Evolutionary conservation across 2,329 filamentous ascomycete species (phyloP).

Genomic region (Exophiala sideris): DNA sequence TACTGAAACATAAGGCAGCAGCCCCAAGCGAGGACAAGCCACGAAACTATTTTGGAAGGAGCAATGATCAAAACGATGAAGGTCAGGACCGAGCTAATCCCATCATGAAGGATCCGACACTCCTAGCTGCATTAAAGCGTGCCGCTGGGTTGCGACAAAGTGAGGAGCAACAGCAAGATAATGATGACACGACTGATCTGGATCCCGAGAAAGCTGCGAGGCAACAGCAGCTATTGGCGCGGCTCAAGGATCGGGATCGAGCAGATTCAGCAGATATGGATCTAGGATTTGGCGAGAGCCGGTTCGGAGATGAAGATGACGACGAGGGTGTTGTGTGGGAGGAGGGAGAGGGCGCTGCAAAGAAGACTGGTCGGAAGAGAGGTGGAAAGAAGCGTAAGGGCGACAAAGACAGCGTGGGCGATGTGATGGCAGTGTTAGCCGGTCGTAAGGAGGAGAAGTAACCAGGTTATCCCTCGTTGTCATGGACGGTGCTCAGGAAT

Average conservation of each 20-base stretch:
- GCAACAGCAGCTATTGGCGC: constrained; percentile 38
- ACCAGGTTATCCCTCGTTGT: not conserved
- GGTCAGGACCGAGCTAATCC: constrained; percentile 37
- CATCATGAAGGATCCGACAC: constrained; percentile 60
- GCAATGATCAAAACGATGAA: constrained; percentile 51
- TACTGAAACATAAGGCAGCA: constrained; percentile 17
- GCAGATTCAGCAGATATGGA: constrained; percentile 70
- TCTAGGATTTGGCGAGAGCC: constrained; percentile 85
- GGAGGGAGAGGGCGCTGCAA: constrained; percentile 33
- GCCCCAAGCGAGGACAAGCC: constrained; percentile 27
- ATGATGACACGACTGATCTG: constrained; percentile 12
- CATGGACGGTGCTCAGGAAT: not conserved
- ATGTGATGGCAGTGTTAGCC: constrained; percentile 78
- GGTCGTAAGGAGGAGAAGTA: constrained; percentile 44
- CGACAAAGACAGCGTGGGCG: constrained; percentile 64
- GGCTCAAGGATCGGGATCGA: constrained; percentile 37
- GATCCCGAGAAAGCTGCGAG: constrained; percentile 21
- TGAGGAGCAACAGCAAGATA: constrained; percentile 43
- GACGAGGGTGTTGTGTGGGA: constrained; percentile 64
- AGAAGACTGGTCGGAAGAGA: constrained; percentile 48
- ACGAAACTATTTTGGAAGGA: constrained; percentile 49
- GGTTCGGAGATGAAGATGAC: constrained; percentile 85
- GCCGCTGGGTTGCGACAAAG: constrained; percentile 61
- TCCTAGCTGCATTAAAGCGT: constrained; percentile 81
- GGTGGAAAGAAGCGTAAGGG: constrained; percentile 52